phyloP scores from a whole-genome alignment of 345 rosid genomes.

The Populus nigra region DNA sequence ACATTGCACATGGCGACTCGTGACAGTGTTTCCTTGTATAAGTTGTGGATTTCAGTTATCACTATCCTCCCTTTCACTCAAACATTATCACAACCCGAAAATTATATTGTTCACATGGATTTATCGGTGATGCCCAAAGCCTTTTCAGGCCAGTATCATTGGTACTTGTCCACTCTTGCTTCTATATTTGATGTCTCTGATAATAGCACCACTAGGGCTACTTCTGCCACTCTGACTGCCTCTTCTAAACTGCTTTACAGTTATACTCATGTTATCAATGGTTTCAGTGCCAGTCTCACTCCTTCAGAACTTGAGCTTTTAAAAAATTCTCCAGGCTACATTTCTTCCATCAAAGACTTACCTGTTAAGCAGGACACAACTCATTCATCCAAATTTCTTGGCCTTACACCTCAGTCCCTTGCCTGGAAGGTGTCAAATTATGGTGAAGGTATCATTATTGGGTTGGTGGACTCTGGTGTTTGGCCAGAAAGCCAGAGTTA shows the following conservation, averaged over 20 bases:
- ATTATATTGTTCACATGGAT: slow-evolving; percentile 31
- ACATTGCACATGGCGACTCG: slow-evolving; percentile 12
- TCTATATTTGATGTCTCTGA: neutral
- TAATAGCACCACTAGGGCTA: neutral
- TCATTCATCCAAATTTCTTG: slow-evolving; percentile 20
- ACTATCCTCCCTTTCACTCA: slow-evolving; percentile 3
- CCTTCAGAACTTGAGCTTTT: slow-evolving; percentile 23
- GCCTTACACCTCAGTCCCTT: slow-evolving; percentile 7
- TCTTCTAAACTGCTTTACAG: slow-evolving; percentile 14
- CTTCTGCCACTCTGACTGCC: neutral
- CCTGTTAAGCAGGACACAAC: slow-evolving; percentile 26
- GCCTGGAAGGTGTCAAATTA: slow-evolving; percentile 18
- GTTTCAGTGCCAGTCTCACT: slow-evolving; percentile 25
- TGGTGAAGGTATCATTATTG: slow-evolving; percentile 24
- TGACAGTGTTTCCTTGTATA: neutral
- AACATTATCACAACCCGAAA: slow-evolving; percentile 13
- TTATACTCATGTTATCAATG: slow-evolving; percentile 20
- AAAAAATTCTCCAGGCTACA: slow-evolving; percentile 16
- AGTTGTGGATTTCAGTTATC: neutral
- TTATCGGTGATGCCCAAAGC: slow-evolving; percentile 21
- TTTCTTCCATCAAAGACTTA: slow-evolving; percentile 16
- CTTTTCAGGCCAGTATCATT: slow-evolving; percentile 17
- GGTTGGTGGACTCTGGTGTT: slow-evolving; percentile 33
- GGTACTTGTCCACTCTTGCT: slow-evolving; percentile 21
- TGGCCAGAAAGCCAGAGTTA: slow-evolving; percentile 43